Evolutionary conservation across 441 rosid genomes (phyloP).

Genomic region (Euphorbia celastroides): DNA sequence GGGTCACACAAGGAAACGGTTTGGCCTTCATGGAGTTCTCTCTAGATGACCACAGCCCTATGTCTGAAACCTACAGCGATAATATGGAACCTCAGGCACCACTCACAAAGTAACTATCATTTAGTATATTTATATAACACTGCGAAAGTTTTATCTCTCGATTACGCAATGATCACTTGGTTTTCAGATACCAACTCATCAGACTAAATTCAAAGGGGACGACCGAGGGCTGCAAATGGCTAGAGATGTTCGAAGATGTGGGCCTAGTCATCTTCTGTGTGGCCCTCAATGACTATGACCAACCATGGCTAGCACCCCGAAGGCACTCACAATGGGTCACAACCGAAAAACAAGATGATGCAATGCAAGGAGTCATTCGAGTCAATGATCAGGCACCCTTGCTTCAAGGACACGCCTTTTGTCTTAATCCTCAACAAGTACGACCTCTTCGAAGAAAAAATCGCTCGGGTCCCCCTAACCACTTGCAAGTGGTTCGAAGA

Average conservation of each 20-base stretch:
- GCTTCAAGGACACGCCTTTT: constrained; percentile 82
- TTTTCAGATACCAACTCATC: constrained; percentile 78
- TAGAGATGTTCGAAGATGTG: constrained; percentile 97
- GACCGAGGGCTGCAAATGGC: constrained; percentile 99
- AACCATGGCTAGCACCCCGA: constrained; percentile 47
- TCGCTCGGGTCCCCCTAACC: constrained; percentile 52
- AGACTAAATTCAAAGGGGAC: constrained; percentile 86
- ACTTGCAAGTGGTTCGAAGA: constrained; percentile 86
- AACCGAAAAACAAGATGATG: constrained; percentile 75
- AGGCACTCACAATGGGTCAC: constrained; percentile 41
- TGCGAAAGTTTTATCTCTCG: no score
- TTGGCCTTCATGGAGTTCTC: constrained; percentile 94
- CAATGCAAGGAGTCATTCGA: constrained; percentile 91
- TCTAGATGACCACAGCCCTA: constrained; percentile 83
- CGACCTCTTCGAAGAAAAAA: constrained; percentile 91
- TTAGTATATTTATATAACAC: background rate
- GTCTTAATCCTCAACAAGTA: constrained; percentile 87
- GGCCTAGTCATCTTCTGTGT: constrained; percentile 79
- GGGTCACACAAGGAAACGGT: constrained; percentile 96
- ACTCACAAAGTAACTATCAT: constrained; percentile 52
- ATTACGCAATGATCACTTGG: background rate
- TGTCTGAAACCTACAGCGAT: constrained; percentile 78
- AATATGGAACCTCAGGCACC: constrained; percentile 57
- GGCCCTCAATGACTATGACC: constrained; percentile 85
- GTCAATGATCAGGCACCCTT: constrained; percentile 71